phyloP scores from a whole-genome alignment of 2,329 filamentous ascomycete species.

The Scedosporium apiospermum region DNA sequence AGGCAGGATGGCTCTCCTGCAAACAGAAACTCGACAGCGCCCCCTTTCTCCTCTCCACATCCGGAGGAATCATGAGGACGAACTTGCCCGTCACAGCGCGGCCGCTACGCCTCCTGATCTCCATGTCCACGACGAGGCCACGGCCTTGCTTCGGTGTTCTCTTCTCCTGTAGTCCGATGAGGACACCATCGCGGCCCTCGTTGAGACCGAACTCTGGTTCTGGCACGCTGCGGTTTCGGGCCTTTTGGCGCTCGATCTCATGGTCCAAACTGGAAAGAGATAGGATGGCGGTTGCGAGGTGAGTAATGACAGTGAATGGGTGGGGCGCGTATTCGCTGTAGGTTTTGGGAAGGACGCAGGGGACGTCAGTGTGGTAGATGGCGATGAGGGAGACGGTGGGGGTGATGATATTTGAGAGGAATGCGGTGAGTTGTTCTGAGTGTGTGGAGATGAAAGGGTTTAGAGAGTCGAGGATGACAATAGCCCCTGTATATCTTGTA shows the following conservation, averaged over 20 bases:
- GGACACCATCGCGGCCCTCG: conserved; percentile 68
- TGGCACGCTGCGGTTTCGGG: conserved; percentile 62
- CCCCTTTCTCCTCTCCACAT: conserved; percentile 15
- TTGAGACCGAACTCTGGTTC: conserved; percentile 71
- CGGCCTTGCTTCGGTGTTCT: conserved; percentile 27
- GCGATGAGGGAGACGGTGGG: conserved; percentile 64
- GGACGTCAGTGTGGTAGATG: conserved; percentile 75
- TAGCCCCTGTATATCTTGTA: conserved; percentile 41
- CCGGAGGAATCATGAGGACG: conserved; percentile 29
- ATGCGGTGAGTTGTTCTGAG: conserved; percentile 51
- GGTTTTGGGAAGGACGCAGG: conserved; percentile 36
- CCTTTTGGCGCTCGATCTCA: conserved; percentile 63
- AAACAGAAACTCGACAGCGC: conserved; percentile 34
- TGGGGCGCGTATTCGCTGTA: conserved; percentile 52
- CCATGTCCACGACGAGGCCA: conserved; percentile 70
- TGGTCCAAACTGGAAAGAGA: conserved; percentile 65
- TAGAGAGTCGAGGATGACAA: conserved; percentile 74
- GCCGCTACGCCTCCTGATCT: conserved; percentile 76
- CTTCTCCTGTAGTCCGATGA: conserved; percentile 53
- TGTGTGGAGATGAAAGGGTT: conserved; percentile 51
- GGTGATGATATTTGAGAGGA: conserved; percentile 59
- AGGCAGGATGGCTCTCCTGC: conserved; percentile 69
- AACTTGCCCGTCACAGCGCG: conserved; percentile 64
- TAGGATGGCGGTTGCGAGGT: conserved; percentile 83
- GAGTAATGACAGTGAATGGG: conserved; percentile 63